Percentiles rank a stretch among this genome's conserved stretches.
phyloP scores from a whole-genome alignment of 345 rosid genomes.

The Microthlaspi erraticum region DNA sequence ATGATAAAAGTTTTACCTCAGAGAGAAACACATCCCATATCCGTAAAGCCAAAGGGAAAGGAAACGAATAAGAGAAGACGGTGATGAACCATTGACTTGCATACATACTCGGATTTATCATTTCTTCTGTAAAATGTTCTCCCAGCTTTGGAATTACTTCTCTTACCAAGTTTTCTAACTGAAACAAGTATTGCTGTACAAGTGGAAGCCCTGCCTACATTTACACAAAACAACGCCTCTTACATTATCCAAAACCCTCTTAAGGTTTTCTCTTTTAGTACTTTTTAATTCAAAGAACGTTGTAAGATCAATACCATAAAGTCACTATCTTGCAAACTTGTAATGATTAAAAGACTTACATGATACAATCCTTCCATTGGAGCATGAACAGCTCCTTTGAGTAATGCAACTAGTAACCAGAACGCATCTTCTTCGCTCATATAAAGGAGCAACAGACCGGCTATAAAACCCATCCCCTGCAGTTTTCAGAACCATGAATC shows the following conservation, averaged over 20 bases:
- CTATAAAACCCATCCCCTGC: slow-evolving; percentile 97
- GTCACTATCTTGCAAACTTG: background rate
- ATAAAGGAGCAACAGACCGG: slow-evolving; percentile 89
- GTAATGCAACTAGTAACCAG: slow-evolving; percentile 93
- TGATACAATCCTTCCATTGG: slow-evolving; percentile 98
- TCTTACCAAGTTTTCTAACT: slow-evolving; percentile 75
- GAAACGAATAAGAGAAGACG: slow-evolving; percentile 93
- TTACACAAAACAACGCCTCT: slow-evolving; percentile 24
- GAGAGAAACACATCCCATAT: slow-evolving; percentile 96
- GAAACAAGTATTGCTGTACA: slow-evolving; percentile 92
- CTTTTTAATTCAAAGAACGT: too few relatives aligned
- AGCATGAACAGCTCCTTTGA: slow-evolving; percentile 97
- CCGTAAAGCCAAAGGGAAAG: slow-evolving; percentile 93
- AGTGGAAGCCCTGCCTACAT: slow-evolving; percentile 92
- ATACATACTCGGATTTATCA: slow-evolving; percentile 99
- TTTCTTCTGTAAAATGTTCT: slow-evolving; percentile 81
- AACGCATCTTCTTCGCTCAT: slow-evolving; percentile 99
- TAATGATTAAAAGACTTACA: slow-evolving; percentile 48
- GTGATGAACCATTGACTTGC: slow-evolving; percentile 99
- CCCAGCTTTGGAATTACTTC: slow-evolving; percentile 91
- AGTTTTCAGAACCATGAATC: slow-evolving; percentile 35
- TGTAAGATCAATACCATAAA: background rate
- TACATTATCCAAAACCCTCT: background rate
- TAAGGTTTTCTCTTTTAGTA: background rate
- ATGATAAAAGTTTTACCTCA: slow-evolving; percentile 61